Conservation (phyloP, 768 basidiomycete genomes). For the Tylopilus rubrobrunneus region DNA sequence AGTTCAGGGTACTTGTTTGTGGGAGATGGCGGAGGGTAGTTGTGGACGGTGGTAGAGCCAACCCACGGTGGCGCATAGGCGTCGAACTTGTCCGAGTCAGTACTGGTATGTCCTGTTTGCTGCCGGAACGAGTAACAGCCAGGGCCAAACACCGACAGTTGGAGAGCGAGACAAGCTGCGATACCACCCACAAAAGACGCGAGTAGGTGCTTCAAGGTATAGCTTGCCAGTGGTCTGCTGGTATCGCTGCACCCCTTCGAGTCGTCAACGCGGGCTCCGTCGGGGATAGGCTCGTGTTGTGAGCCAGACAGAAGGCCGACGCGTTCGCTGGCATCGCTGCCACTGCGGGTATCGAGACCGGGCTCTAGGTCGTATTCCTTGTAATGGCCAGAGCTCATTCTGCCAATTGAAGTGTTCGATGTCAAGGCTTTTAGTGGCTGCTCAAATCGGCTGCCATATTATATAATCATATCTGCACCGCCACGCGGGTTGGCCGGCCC, state of each 20-base stretch:
- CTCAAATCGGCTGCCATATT: not conserved
- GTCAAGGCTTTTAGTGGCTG: not conserved
- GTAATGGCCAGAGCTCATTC: constrained; percentile 11
- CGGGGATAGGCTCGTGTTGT: constrained; percentile 11
- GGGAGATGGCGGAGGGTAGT: constrained; percentile 69
- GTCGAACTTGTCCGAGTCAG: constrained; percentile 17
- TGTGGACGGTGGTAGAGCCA: constrained; percentile 65
- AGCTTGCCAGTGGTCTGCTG: not conserved
- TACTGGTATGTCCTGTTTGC: not conserved
- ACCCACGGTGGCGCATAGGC: constrained; percentile 60
- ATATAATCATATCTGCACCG: not conserved
- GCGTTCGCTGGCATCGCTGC: constrained; percentile 24
- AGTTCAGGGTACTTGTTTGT: constrained; percentile 71
- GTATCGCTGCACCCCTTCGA: constrained; percentile 18
- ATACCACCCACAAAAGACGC: constrained; percentile 54
- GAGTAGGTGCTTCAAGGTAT: constrained; percentile 33
- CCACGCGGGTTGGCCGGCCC: not conserved
- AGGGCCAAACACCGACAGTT: constrained; percentile 38
- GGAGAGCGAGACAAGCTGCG: constrained; percentile 46
- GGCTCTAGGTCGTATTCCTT: constrained; percentile 43
- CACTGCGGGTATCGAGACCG: constrained; percentile 5
- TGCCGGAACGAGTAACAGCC: constrained; percentile 29
- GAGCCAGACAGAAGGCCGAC: constrained; percentile 35
- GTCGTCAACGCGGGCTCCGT: constrained; percentile 7
- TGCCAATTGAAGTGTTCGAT: not conserved